These are phyloP conservation scores for Exserohilum turcica DNA, from an alignment of 2,329 filamentous ascomycete genomes.

Conservation along the genomic window DNA sequence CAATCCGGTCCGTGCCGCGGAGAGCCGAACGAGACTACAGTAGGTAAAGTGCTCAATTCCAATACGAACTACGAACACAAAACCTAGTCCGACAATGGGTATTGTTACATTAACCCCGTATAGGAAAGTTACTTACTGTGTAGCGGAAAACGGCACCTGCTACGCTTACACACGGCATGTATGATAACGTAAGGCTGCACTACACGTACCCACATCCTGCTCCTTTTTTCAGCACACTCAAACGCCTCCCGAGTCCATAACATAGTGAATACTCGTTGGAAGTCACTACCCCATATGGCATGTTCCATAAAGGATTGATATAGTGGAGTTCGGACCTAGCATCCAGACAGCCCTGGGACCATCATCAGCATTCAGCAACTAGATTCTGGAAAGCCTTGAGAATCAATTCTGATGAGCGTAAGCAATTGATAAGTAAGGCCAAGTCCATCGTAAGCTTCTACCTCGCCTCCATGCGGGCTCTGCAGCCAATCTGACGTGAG, in stretches of 20 bases:
- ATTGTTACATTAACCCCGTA: not conserved
- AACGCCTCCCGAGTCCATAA: not conserved
- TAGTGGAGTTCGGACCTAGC: not conserved
- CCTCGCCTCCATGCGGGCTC: not conserved
- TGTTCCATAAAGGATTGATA: not conserved
- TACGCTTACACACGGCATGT: not conserved
- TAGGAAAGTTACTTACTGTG: no score
- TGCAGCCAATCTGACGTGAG: not conserved
- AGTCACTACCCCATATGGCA: not conserved
- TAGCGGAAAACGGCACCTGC: not conserved
- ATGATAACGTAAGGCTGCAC: not conserved
- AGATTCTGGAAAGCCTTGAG: not conserved
- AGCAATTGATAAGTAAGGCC: no score
- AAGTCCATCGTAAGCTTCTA: not conserved
- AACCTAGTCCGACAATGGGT: not conserved
- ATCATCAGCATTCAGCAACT: not conserved
- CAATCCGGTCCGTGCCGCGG: conserved; percentile 6
- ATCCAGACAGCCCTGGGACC: not conserved
- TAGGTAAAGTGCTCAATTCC: not conserved
- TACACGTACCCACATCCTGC: not conserved
- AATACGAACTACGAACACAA: conserved; percentile 38
- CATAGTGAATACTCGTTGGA: not conserved
- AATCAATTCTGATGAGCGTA: not conserved
- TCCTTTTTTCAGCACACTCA: not conserved
- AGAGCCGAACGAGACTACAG: conserved; percentile 15